These are phyloP conservation scores for Pythium oligandrum DNA, from an alignment of 352 stramenopile genomes.

Conservation along the genomic window DNA sequence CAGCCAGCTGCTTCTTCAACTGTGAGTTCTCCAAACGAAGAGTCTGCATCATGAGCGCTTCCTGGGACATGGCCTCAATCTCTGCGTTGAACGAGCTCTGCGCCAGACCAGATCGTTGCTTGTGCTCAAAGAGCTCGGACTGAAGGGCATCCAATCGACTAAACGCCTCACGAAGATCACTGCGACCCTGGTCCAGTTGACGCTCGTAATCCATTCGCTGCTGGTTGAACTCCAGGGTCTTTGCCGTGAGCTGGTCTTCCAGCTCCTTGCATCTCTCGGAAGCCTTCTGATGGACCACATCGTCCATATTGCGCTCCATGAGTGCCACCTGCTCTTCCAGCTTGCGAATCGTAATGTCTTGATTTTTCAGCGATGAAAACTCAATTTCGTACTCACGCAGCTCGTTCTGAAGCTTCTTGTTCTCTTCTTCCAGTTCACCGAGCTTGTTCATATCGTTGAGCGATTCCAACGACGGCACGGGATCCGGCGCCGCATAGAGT, in stretches of 20 bases:
- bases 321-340: constrained; percentile 88
- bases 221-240: constrained; percentile 71
- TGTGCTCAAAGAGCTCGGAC: constrained; percentile 89
- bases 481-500: constrained; percentile 84
- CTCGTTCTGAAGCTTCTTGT: constrained; percentile 86
- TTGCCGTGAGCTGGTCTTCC: constrained; percentile 58
- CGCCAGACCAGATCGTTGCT: constrained; percentile 60
- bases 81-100: constrained; percentile 72
- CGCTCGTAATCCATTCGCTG: constrained; percentile 75
- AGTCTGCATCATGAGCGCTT: constrained; percentile 67
- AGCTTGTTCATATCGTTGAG: constrained; percentile 50
- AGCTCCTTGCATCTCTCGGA: constrained; percentile 56
- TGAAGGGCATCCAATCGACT: constrained; percentile 86
- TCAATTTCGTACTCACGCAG: constrained; percentile 93
- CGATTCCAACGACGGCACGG: constrained; percentile 61
- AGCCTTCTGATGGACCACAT: constrained; percentile 55
- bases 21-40: constrained; percentile 80
- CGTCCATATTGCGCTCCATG: constrained; percentile 71
- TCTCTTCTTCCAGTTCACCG: constrained; percentile 88
- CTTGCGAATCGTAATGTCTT: constrained; percentile 96
- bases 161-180: constrained; percentile 59
- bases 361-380: constrained; percentile 94
- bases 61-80: constrained; percentile 86
- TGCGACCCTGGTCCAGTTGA: constrained; percentile 49
- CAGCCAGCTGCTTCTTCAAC: constrained; percentile 84